Evolutionary conservation across 306 rosid genomes (phyloP), one percentile per base, ranked within the genome.

Genomic region (Ceratonia siliqua): DNA sequence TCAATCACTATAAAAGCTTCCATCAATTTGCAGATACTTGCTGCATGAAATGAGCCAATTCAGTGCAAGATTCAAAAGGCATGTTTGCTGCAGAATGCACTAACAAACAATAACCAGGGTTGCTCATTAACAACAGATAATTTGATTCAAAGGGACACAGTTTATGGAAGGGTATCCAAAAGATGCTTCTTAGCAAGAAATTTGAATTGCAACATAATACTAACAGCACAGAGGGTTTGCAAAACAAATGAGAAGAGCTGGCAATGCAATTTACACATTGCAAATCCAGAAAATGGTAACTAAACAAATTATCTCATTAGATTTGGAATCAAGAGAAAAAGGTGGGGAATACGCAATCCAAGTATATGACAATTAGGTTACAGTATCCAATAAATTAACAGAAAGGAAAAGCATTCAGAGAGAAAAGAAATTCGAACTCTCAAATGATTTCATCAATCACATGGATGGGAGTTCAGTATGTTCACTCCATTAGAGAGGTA

Each of bases 1-100:
- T 58, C 53, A 56, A 70, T 46, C 53, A 76, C 24, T 35, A 22
- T 54, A 70, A 59, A 73, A 18, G 32, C 38, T 61, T 68, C 57
- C 38, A 57, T 50, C 33, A 25, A 70, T 13, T 68, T 28, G 52
- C 38, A 62, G 66, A 48, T 49, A 55, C 62, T 50, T n/a, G 63
- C 71, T 62, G 25, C 49, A 59, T 20, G 27, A 52, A 75, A 72
- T 32, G 48, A 59, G 18, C 24, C 46, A 39, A 65, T 61, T 28
- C 38, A 66, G 36, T 28, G 32, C 54, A 59, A 36, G 22, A 14
- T 13, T 67, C 41, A 55, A 73, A 41, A 54, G 57, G 5, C 5
- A 45, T 21, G 49, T 38, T 14, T 25, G 15, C 32, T 45, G 45
- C 39, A 20, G 4, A 18, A 69, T 11, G 71, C 35, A 68, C 14